Base-by-base conservation (phyloP, 2,329 filamentous ascomycete species). In the Pseudocercospora fijiensis region DNA sequence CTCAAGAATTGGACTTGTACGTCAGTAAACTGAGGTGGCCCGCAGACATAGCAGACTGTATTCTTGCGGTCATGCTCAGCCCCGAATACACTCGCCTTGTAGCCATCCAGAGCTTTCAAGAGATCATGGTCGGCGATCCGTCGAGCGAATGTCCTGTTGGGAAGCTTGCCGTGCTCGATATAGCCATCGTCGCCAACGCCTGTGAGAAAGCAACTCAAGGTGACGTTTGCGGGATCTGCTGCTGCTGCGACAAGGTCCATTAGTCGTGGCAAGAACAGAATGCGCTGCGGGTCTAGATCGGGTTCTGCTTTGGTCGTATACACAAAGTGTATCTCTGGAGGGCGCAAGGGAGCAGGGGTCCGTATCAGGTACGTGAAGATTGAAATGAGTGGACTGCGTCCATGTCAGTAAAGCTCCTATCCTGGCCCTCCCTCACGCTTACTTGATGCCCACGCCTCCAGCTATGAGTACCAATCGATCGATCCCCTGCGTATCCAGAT, bases 361-460 rank as follows among this genome's bases (percentile, higher is more conserved):
- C 68, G 63, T 47, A 76, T 69, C 6, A 92, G 78, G 65, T 84
- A 83, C 16, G 85, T 82, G 56, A 92, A 78, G 75, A 94, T 94
- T 60, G 90, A 91, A 61, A 92, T 84, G 4, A 94, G 78, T 0
- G 91, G 91, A 71, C 85, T 86, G 33, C n/a, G 22, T 28, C n/a
- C 16, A 11, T n/a, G 45, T 65, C 24, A 61, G 52, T 22, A n/a
- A 10, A n/a, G 2, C 16, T 47, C 9, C 16, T 52, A n/a, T 7
- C 7, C 43, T 28, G 18, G 13, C 24, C 7, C 24, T 5, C 2
- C 18, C 20, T 52, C 3, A 52, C 26, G 73, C 82, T 67, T 76
- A 86, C 85, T 96, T 96, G 62, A 96, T 88, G 0, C 92, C 91
- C 22, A 96, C 88, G 1, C 91, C 92, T 0, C 91, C 91, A 0